Conservation (phyloP, 2,329 filamentous ascomycete genomes). For the Metarhizium robertsii region DNA sequence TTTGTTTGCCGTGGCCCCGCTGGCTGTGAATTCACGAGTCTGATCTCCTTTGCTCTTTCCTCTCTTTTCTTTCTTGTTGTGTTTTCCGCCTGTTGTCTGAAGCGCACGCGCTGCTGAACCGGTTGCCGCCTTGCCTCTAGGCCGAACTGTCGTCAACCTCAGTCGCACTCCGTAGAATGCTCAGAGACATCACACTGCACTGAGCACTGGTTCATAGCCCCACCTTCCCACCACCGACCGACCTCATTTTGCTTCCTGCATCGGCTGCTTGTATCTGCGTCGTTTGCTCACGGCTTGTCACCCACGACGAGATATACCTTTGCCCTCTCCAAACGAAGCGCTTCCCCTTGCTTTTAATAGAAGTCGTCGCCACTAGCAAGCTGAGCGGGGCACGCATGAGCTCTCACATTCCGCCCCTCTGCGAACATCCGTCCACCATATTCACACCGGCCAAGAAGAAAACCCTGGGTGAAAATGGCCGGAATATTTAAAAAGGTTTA, state of each 20-base stretch:
- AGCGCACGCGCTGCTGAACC: background rate
- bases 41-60: background rate
- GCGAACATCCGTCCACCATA: background rate
- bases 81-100: background rate
- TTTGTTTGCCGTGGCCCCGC: constrained; percentile 1
- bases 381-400: background rate
- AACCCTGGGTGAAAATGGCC: constrained; percentile 52
- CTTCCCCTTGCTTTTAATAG: background rate
- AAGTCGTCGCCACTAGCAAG: background rate
- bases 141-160: background rate
- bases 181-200: background rate
- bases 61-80: background rate
- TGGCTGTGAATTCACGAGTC: background rate
- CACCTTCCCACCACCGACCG: background rate
- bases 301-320: background rate
- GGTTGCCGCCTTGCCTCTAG: background rate
- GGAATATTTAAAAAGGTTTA: constrained; percentile 90
- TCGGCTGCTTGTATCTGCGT: constrained; percentile 1
- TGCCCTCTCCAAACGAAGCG: background rate
- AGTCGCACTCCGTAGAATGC: background rate
- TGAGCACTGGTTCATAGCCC: constrained; percentile 1
- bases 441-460: background rate
- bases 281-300: background rate
- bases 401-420: background rate
- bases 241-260: constrained; percentile 2